phyloP scores from a whole-genome alignment of 2,329 filamentous ascomycete genomes.

The Fusarium sp. region DNA sequence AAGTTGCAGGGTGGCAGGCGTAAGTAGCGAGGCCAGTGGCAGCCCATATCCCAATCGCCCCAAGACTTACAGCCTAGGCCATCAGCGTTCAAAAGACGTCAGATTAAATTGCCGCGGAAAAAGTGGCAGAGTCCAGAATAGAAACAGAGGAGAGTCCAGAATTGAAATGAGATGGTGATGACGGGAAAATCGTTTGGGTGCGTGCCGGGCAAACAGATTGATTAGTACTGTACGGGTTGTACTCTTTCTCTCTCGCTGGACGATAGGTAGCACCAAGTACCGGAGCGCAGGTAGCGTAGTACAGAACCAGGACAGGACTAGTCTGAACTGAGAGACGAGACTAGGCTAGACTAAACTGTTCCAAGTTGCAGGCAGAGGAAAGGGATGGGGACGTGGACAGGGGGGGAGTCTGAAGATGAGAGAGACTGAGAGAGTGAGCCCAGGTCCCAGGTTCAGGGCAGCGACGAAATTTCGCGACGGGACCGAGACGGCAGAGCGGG shows the following conservation, averaged over 20 bases:
- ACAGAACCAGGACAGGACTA: slow-evolving; percentile 4
- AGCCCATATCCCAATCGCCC: slow-evolving; percentile 56
- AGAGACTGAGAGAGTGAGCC: slow-evolving; percentile 6
- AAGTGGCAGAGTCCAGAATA: slow-evolving; percentile 29
- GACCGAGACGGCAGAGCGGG: slow-evolving; percentile 27
- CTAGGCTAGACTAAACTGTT: slow-evolving; percentile 21
- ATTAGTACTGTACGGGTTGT: slow-evolving; percentile 5
- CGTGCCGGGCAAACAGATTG: slow-evolving; percentile 7
- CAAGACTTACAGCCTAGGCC: slow-evolving; percentile 50
- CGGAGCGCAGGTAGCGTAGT: slow-evolving; percentile 2
- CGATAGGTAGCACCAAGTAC: slow-evolving; percentile 27
- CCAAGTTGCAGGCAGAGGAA: slow-evolving; percentile 34
- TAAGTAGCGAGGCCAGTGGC: slow-evolving; percentile 49
- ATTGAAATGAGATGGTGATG: slow-evolving; percentile 38
- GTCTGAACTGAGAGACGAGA: background rate
- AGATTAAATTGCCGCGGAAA: slow-evolving; percentile 15
- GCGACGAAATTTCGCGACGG: slow-evolving; percentile 37
- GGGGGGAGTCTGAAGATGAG: background rate
- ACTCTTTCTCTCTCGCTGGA: background rate
- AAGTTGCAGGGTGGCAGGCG: slow-evolving; percentile 47
- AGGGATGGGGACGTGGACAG: slow-evolving; percentile 21
- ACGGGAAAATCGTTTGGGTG: slow-evolving; percentile 27
- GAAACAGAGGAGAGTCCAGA: slow-evolving; percentile 30
- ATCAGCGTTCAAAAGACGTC: slow-evolving; percentile 44
- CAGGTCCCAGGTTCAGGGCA: slow-evolving; percentile 6